Evolutionary conservation across 306 rosid species (phyloP).

Genomic region (Dicorynia guianensis): DNA sequence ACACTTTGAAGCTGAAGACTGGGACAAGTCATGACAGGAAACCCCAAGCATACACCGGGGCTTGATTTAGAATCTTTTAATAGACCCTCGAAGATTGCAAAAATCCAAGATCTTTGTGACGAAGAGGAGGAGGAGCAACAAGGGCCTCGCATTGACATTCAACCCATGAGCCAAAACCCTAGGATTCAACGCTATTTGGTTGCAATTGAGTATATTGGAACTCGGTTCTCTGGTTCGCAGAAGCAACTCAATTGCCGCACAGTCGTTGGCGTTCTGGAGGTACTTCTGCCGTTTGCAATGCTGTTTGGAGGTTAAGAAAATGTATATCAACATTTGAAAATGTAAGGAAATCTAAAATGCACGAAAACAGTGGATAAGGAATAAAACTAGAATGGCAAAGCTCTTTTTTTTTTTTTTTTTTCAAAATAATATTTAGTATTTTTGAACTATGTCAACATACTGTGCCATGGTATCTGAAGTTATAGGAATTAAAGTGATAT

Average conservation of each 20-base stretch:
- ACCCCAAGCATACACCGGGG: slow-evolving; percentile 55
- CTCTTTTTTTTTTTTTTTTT: background rate
- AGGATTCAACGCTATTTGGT: slow-evolving; percentile 77
- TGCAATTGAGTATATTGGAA: slow-evolving; percentile 87
- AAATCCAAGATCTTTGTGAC: slow-evolving; percentile 43
- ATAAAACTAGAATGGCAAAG: background rate
- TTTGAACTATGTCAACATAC: background rate
- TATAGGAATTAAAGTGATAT: too few species aligned
- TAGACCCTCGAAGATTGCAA: slow-evolving; percentile 67
- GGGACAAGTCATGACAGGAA: slow-evolving; percentile 51
- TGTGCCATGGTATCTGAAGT: background rate
- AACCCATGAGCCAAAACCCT: slow-evolving; percentile 56
- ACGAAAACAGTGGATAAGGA: background rate
- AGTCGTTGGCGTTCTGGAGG: slow-evolving; percentile 89
- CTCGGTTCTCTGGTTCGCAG: slow-evolving; percentile 91
- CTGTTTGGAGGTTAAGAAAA: slow-evolving; percentile 9
- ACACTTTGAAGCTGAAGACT: background rate
- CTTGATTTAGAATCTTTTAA: slow-evolving; percentile 37
- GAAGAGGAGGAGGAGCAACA: slow-evolving; percentile 36
- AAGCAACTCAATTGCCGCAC: slow-evolving; percentile 80
- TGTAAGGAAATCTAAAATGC: background rate
- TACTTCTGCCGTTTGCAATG: slow-evolving; percentile 8
- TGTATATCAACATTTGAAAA: background rate
- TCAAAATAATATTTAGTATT: background rate
- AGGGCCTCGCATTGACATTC: background rate